Conservation (phyloP, 179 eudicot species). For the Nepenthes alata region DNA sequence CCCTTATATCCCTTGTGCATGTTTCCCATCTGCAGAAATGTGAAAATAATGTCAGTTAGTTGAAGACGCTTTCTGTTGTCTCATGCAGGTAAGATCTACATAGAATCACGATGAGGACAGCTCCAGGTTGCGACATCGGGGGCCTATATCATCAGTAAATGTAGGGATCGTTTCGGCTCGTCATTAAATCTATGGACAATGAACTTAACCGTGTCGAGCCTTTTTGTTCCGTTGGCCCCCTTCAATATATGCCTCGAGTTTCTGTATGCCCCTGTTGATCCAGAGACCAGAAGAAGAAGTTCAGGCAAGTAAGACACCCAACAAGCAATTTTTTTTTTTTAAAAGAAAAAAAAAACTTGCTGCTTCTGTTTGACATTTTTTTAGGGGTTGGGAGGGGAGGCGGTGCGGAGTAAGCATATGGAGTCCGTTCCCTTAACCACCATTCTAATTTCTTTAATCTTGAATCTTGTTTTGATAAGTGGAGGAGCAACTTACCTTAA, state of each 20-base stretch:
- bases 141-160: neutral
- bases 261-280: constrained; percentile 27
- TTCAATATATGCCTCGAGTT: constrained; percentile 26
- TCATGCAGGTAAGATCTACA: neutral
- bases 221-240: constrained; percentile 41
- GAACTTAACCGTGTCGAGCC: constrained; percentile 35
- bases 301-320: neutral
- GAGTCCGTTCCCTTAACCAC: too few relatives aligned
- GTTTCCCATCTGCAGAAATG: constrained; percentile 24
- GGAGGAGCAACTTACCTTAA: too few relatives aligned
- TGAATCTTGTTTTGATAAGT: too few relatives aligned
- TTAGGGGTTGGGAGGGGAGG: too few relatives aligned
- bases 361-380: too few relatives aligned
- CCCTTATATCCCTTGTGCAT: constrained; percentile 20
- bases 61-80: neutral
- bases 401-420: too few relatives aligned
- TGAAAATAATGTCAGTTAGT: neutral
- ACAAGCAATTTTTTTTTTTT: neutral
- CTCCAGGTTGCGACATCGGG: neutral
- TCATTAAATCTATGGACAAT: neutral
- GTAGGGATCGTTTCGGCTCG: neutral
- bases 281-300: neutral
- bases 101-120: neutral
- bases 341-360: neutral
- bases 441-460: too few relatives aligned